These are phyloP conservation scores for Cystobasidium ongulense DNA, from an alignment of 768 basidiomycete genomes.

Conservation along the genomic window DNA sequence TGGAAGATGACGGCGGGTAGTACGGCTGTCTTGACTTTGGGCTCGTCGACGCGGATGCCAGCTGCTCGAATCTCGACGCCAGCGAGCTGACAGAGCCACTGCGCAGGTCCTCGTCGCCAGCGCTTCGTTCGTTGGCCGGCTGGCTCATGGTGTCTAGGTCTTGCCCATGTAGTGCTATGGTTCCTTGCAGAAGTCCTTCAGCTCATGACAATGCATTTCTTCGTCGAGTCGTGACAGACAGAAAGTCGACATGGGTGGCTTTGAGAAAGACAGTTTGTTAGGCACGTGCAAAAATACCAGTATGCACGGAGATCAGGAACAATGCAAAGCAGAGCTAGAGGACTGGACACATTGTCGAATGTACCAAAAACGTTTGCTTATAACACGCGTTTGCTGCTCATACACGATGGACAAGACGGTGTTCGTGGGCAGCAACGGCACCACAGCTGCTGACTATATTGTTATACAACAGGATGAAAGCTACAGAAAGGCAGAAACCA, in stretches of 20 bases:
- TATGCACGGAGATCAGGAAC: no score
- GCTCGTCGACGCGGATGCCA: background rate
- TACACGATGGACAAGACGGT: no score
- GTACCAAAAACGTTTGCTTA: no score
- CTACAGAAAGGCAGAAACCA: background rate
- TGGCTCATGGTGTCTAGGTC: background rate
- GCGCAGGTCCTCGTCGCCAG: background rate
- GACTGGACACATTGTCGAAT: no score
- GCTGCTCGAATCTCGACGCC: conserved; percentile 3
- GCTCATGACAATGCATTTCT: background rate
- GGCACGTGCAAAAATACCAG: no score
- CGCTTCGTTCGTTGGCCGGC: background rate
- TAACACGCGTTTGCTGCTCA: no score
- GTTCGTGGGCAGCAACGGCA: no score
- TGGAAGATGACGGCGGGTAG: background rate
- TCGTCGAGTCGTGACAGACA: no score
- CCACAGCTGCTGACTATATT: no score
- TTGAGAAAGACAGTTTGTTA: no score
- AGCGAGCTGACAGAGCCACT: background rate
- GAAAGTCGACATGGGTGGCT: no score
- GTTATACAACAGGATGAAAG: background rate
- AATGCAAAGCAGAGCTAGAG: no score
- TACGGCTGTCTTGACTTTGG: background rate
- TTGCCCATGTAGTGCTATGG: background rate
- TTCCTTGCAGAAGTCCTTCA: background rate